Conservation (phyloP, 176 grass and related monocot species). For the Cocos nucifera region DNA sequence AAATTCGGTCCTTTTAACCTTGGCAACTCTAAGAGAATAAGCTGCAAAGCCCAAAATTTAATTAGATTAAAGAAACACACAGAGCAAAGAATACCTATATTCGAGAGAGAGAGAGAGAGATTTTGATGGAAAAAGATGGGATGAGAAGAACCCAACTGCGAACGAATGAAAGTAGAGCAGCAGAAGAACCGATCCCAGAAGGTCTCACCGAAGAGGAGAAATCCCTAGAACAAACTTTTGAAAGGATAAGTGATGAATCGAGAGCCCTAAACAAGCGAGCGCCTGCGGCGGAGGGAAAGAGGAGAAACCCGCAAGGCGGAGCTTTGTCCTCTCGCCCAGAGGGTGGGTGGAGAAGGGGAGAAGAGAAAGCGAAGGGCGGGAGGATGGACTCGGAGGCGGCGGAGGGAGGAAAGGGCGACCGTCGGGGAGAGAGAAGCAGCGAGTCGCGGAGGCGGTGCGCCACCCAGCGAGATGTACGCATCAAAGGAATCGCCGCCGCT, state of each 20-base stretch:
- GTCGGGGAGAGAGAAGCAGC: neutral
- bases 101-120: neutral
- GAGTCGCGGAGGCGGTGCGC: constrained; percentile 7
- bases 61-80: neutral
- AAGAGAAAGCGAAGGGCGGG: constrained; percentile 22
- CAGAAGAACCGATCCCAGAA: constrained; percentile 11
- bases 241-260: neutral
- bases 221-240: constrained; percentile 4
- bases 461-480: constrained; percentile 28
- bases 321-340: neutral
- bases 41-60: constrained; percentile 28
- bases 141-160: constrained; percentile 25
- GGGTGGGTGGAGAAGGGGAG: constrained; percentile 1
- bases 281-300: constrained; percentile 10
- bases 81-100: neutral
- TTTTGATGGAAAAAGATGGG: neutral
- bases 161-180: constrained; percentile 9
- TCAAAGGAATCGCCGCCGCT: constrained; percentile 20
- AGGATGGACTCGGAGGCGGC: constrained; percentile 19
- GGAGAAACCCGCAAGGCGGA: neutral
- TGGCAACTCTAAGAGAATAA: constrained; percentile 86
- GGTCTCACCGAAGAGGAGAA: constrained; percentile 15
- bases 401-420: constrained; percentile 1
- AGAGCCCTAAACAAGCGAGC: constrained; percentile 8
- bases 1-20: constrained; percentile 50